Conservation (phyloP, 345 rosid genomes). For the Syzygium jambos region DNA sequence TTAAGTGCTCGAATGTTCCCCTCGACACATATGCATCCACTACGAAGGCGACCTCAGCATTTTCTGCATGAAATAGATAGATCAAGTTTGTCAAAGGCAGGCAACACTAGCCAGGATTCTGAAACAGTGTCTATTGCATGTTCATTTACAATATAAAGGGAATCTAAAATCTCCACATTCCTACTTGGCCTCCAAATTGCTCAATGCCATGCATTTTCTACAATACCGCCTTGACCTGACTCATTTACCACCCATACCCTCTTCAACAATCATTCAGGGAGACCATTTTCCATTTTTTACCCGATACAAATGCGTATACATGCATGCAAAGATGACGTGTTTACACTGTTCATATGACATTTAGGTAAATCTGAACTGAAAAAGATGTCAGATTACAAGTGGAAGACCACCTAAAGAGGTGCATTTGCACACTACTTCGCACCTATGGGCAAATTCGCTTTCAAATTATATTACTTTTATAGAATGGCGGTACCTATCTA, state of each 20-base stretch:
- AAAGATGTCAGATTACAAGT: neutral
- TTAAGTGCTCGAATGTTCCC: constrained; percentile 48
- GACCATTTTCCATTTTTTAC: neutral
- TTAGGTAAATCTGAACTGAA: neutral
- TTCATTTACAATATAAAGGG: neutral
- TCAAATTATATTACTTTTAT: neutral
- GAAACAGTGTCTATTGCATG: neutral
- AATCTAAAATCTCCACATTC: neutral
- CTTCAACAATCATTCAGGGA: neutral
- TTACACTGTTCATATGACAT: neutral
- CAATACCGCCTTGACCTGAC: neutral
- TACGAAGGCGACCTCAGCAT: constrained; percentile 29
- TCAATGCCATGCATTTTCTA: neutral
- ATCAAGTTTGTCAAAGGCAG: neutral
- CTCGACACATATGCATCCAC: constrained; percentile 65
- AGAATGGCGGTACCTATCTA: neutral
- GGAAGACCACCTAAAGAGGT: neutral
- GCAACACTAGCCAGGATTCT: neutral
- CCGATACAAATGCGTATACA: neutral
- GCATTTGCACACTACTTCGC: neutral
- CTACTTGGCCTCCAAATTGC: neutral
- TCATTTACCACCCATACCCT: neutral
- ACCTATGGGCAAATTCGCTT: neutral
- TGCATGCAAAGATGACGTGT: neutral
- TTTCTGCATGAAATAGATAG: constrained; percentile 27